These are phyloP conservation scores for Phyllosticta ampelicida DNA, from an alignment of 2,329 filamentous ascomycete genomes.

Conservation along the genomic window DNA sequence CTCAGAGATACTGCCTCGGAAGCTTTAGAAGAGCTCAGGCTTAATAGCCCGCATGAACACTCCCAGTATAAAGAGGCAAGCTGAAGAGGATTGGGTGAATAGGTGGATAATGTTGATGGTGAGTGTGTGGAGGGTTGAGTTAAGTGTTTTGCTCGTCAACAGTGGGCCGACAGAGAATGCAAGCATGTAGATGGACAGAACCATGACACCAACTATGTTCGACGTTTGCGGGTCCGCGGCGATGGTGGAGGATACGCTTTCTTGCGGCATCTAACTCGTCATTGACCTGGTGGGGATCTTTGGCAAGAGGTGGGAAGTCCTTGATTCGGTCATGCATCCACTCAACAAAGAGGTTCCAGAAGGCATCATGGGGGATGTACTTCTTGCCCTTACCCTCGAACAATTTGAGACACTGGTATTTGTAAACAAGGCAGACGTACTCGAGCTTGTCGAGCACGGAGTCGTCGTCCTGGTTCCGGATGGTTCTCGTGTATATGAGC, in stretches of 20 bases:
- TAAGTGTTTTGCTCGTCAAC: no score
- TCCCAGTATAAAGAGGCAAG: no score
- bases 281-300: background rate
- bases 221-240: slow-evolving; percentile 16
- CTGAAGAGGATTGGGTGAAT: no score
- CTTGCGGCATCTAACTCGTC: background rate
- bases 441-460: slow-evolving; percentile 1
- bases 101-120: no score
- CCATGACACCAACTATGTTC: slow-evolving; percentile 19
- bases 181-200: slow-evolving; percentile 13
- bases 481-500: background rate
- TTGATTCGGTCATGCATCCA: background rate
- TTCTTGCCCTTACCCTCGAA: background rate
- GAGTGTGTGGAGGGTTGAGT: no score
- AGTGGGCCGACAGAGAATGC: slow-evolving; percentile 11
- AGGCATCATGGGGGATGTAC: background rate
- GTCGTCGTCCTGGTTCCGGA: background rate
- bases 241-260: slow-evolving; percentile 8
- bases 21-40: no score
- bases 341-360: slow-evolving; percentile 1
- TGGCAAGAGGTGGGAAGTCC: background rate
- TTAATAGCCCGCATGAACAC: no score
- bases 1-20: no score
- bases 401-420: background rate
- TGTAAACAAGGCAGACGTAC: slow-evolving; percentile 3